A percentile compares a stretch with the other conserved stretches of the same genome.
Conservation (phyloP, 371 early-diverging fungal genomes). For the Mortierella sp. region DNA sequence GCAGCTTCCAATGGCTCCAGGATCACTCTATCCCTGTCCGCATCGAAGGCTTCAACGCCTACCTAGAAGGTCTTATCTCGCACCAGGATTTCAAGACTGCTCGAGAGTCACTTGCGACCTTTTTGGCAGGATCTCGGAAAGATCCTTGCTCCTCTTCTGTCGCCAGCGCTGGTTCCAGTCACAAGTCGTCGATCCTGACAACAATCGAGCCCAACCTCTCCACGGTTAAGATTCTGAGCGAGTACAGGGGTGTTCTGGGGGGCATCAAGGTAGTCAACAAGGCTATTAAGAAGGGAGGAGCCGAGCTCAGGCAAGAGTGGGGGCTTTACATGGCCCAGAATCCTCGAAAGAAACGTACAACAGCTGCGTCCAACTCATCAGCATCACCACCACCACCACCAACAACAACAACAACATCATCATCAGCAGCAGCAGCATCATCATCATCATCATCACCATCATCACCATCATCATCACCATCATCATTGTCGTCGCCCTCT, state of each 20-base stretch:
- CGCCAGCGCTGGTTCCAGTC: neutral
- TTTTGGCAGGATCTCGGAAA: neutral
- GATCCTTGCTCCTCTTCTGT: neutral
- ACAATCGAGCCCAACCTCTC: neutral
- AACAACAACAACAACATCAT: neutral
- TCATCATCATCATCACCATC: neutral
- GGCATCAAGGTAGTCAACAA: neutral
- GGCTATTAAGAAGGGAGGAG: neutral
- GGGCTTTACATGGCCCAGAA: neutral
- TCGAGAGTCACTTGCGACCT: neutral
- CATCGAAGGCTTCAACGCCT: constrained; percentile 33
- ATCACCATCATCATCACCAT: neutral
- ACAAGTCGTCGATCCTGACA: neutral
- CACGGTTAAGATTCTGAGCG: constrained; percentile 1
- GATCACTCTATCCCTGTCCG: constrained; percentile 34
- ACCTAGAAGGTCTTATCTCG: constrained; percentile 32
- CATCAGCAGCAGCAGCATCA: neutral
- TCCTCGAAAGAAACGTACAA: neutral
- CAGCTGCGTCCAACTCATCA: neutral
- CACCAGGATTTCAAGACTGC: constrained; percentile 22
- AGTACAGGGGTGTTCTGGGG: neutral
- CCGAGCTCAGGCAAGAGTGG: neutral
- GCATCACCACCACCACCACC: too few species aligned
- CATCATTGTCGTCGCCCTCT: neutral
- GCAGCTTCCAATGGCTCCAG: constrained; percentile 34